Conservation (phyloP, 2,329 filamentous ascomycete genomes). For the Aspergillus bombycis region DNA sequence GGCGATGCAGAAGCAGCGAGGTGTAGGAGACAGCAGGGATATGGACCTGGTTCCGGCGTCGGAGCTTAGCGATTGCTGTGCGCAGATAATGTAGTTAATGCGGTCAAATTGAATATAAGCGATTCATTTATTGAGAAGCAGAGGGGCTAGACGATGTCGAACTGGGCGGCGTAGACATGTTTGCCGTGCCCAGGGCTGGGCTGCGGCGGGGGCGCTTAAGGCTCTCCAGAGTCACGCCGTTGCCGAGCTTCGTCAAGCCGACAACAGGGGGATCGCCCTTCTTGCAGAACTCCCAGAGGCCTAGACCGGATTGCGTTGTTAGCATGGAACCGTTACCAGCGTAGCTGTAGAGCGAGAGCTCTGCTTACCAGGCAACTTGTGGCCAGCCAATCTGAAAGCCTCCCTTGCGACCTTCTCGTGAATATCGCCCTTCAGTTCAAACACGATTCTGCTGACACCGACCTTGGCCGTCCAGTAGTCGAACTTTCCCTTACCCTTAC, state of each 20-base stretch:
- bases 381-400: slow-evolving; percentile 89
- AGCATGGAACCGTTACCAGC: slow-evolving; percentile 17
- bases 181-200: slow-evolving; percentile 51
- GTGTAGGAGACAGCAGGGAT: slow-evolving; percentile 55
- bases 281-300: slow-evolving; percentile 84
- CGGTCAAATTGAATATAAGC: slow-evolving; percentile 8
- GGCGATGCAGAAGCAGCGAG: slow-evolving; percentile 43
- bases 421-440: slow-evolving; percentile 87
- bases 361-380: slow-evolving; percentile 83
- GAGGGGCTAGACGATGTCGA: slow-evolving; percentile 40
- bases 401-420: slow-evolving; percentile 95
- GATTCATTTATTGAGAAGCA: slow-evolving; percentile 37
- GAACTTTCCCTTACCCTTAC: slow-evolving; percentile 96
- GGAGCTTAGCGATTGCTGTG: slow-evolving; percentile 48
- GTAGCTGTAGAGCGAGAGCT: slow-evolving; percentile 9
- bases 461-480: slow-evolving; percentile 94
- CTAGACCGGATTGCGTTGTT: slow-evolving; percentile 30
- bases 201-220: slow-evolving; percentile 78
- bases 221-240: slow-evolving; percentile 79
- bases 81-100: slow-evolving; percentile 16
- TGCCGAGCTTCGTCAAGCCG: slow-evolving; percentile 83
- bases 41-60: slow-evolving; percentile 58
- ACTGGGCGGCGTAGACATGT: slow-evolving; percentile 33
- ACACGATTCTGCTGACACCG: slow-evolving; percentile 85
- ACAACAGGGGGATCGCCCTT: slow-evolving; percentile 89